Percentiles rank a stretch among this genome's conserved stretches.
phyloP scores from a whole-genome alignment of 176 grass and related monocot species.

The Ananas comosus region DNA sequence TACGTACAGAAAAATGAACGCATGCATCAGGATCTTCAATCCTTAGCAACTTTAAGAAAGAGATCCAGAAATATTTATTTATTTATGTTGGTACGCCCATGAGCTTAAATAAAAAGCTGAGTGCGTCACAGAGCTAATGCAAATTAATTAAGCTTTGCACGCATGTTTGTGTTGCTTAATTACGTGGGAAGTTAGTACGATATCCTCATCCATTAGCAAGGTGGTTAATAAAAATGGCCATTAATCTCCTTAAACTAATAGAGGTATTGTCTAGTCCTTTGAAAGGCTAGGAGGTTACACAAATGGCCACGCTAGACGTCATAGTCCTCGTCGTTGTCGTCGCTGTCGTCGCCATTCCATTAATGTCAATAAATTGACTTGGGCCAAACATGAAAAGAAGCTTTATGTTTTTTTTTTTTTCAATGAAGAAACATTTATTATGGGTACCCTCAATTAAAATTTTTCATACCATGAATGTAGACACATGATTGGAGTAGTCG shows the following conservation, averaged over 20 bases:
- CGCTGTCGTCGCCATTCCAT: not conserved
- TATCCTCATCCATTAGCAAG: not conserved
- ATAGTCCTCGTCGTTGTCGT: not conserved
- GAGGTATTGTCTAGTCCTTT: not conserved
- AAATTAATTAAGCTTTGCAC: not conserved
- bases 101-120: not conserved
- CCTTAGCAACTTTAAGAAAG: not conserved
- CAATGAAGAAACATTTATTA: too few relatives aligned
- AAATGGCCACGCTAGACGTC: not conserved
- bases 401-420: too few relatives aligned
- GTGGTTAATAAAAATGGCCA: not conserved
- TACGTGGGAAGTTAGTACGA: not conserved
- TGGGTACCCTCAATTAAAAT: too few relatives aligned
- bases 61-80: not conserved
- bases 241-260: not conserved
- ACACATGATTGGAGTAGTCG: too few relatives aligned
- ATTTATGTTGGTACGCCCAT: not conserved
- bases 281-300: not conserved
- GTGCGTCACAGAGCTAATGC: not conserved
- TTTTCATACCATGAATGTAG: too few relatives aligned
- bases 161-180: not conserved
- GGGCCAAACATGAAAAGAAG: not conserved
- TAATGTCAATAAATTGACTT: not conserved
- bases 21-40: not conserved
- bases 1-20: not conserved